A percentile compares a stretch with the other conserved stretches of the same genome.
These are phyloP conservation scores for Scolecobasidium constrictum DNA, from an alignment of 2,329 filamentous ascomycete genomes.

Conservation along the genomic window DNA sequence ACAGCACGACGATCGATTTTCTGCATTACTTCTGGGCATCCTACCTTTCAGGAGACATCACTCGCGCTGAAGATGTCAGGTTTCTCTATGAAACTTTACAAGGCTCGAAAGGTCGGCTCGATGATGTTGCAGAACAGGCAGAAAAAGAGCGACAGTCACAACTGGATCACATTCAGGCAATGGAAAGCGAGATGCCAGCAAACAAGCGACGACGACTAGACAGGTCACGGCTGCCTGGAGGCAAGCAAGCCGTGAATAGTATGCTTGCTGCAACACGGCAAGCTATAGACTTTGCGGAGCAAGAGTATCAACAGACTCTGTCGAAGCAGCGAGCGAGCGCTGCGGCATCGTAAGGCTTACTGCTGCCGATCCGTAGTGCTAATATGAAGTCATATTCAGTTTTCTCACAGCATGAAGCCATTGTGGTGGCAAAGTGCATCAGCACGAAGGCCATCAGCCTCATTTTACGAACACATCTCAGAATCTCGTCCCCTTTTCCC, in stretches of 20 bases:
- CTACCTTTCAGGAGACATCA: constrained; percentile 78
- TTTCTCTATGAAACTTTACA: constrained; percentile 74
- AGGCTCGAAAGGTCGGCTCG: constrained; percentile 66
- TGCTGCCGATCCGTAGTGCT: not conserved
- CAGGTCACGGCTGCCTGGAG: constrained; percentile 58
- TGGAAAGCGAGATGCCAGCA: not conserved
- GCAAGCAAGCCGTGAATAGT: constrained; percentile 61
- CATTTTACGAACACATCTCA: no score
- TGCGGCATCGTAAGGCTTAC: no score
- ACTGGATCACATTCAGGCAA: constrained; percentile 39
- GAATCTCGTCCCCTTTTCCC: no score
- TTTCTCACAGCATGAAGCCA: no score
- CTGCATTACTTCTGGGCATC: constrained; percentile 95
- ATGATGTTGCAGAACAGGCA: constrained; percentile 68
- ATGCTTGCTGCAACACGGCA: constrained; percentile 65
- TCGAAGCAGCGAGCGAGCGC: constrained; percentile 43
- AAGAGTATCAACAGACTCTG: constrained; percentile 61
- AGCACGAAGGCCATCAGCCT: no score
- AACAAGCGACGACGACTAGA: constrained; percentile 53
- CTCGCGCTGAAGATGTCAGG: constrained; percentile 68
- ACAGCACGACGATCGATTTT: constrained; percentile 90
- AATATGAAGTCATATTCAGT: no score
- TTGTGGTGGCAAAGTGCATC: no score
- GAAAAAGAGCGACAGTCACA: constrained; percentile 61
- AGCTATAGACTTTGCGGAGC: constrained; percentile 58